Base-by-base conservation (phyloP, 139 green algal species). In the Dunaliella primolecta region DNA sequence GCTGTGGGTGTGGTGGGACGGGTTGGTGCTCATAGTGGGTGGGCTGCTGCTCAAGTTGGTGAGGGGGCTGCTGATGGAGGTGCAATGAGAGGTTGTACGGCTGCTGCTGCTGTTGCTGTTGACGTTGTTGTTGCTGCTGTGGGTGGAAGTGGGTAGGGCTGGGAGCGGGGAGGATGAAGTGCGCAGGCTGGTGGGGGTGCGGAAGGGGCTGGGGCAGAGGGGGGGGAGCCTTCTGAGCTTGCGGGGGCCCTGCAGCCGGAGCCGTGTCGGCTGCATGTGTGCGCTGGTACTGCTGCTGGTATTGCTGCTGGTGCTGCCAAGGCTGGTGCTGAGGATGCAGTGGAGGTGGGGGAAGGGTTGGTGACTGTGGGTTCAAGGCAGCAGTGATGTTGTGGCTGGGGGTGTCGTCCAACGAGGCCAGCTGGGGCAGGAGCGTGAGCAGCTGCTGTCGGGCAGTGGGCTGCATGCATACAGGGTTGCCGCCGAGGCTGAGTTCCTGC, bases 401-500 rank as follows among this genome's bases (percentile, higher is more conserved):
- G 1, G 87, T 1, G 0, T 86, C 35, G 81, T 96, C 92, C 38
- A 94, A 83, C 76, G 85, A 31, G 24, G 84, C 79, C n/a, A 96
- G 84, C 1, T 93, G 89, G 0, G 92, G 88, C 81, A 96, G 86
- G 32, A 92, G 88, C 23, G 83, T 85, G 1, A 86, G 84, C 1
- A 94, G 81, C 0, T 86, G 87, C 29, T 89, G 84, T 57, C 84
- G 56, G 80, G 86, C 86, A 29, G 88, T 86, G 27, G 91, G 89
- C 32, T 86, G 37, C 3, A 78, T 24, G 84, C 88, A 92, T 0
- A 94, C 32, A 0, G 90, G 89, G 88, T 96, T 95, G 78, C 93
- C 91, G n/a, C 83, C 83, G 1, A 95, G 32, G 2, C 79, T 81
- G 46, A 96, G 89, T 74, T 92, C 85, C 1, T 83, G 74, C 74